These are phyloP conservation scores for Suillus tomentosus DNA, from an alignment of 768 basidiomycete genomes.

Conservation along the genomic window DNA sequence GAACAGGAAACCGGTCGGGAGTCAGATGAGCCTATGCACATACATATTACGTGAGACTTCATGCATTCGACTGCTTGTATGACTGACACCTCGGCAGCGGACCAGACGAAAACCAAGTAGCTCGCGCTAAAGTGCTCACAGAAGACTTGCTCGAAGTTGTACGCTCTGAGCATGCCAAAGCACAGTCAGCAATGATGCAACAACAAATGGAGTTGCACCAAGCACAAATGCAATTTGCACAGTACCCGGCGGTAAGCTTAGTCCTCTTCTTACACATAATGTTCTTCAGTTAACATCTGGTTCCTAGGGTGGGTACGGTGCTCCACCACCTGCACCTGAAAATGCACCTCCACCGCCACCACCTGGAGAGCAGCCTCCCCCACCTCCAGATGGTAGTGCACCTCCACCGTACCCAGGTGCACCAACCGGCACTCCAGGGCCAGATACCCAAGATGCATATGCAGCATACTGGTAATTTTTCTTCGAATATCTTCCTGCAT, in stretches of 20 bases:
- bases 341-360: slow-evolving; percentile 49
- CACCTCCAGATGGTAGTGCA: slow-evolving; percentile 47
- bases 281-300: not conserved
- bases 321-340: slow-evolving; percentile 40
- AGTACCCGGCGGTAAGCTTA: slow-evolving; percentile 57
- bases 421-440: slow-evolving; percentile 30
- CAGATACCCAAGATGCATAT: slow-evolving; percentile 46
- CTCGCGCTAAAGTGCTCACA: slow-evolving; percentile 82
- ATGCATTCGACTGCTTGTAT: slow-evolving; percentile 21
- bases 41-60: slow-evolving; percentile 79
- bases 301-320: slow-evolving; percentile 35
- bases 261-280: slow-evolving; percentile 3
- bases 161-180: slow-evolving; percentile 82
- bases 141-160: slow-evolving; percentile 93
- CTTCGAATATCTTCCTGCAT: slow-evolving; percentile 11
- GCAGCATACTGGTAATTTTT: slow-evolving; percentile 57
- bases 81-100: slow-evolving; percentile 40
- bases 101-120: slow-evolving; percentile 86
- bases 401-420: slow-evolving; percentile 48
- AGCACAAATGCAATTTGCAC: slow-evolving; percentile 79
- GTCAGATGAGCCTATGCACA: slow-evolving; percentile 87
- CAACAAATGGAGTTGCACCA: slow-evolving; percentile 89
- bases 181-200: slow-evolving; percentile 59
- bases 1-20: slow-evolving; percentile 89
- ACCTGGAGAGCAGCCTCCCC: slow-evolving; percentile 54